Evolutionary conservation across 805 yeast genomes (phyloP).

Genomic region (Yarrowia sp.): DNA sequence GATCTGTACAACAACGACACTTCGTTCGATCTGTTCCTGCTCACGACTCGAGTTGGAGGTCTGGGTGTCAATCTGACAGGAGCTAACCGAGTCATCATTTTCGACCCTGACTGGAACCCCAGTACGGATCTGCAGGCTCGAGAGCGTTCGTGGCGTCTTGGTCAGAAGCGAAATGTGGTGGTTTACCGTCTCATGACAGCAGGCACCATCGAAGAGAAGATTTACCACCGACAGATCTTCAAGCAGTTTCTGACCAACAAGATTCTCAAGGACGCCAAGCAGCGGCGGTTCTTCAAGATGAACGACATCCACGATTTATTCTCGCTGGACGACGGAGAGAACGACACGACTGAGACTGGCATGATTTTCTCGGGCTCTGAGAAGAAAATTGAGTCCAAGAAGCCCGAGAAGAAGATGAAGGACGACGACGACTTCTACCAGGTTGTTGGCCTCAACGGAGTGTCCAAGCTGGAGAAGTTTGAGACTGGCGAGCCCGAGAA

Average conservation of each 20-base stretch:
- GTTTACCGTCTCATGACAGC: slow-evolving; percentile 90
- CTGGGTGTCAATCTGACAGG: slow-evolving; percentile 92
- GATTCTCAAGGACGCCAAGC: slow-evolving; percentile 92
- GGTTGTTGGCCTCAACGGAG: slow-evolving; percentile 66
- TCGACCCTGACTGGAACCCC: slow-evolving; percentile 98
- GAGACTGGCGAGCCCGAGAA: slow-evolving; percentile 46
- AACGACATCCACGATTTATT: slow-evolving; percentile 89
- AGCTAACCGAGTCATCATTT: slow-evolving; percentile 89
- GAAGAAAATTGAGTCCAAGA: slow-evolving; percentile 33
- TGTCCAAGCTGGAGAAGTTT: slow-evolving; percentile 65
- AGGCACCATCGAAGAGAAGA: slow-evolving; percentile 94
- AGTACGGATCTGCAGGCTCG: slow-evolving; percentile 96
- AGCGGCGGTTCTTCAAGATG: slow-evolving; percentile 85
- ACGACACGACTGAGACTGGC: slow-evolving; percentile 33
- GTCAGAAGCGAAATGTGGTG: slow-evolving; percentile 88
- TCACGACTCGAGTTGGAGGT: slow-evolving; percentile 96
- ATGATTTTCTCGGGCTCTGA: slow-evolving; percentile 35
- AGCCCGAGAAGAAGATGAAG: slow-evolving; percentile 28
- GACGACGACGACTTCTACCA: slow-evolving; percentile 65
- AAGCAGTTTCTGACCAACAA: slow-evolving; percentile 92
- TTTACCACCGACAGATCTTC: slow-evolving; percentile 94
- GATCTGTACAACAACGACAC: slow-evolving; percentile 71
- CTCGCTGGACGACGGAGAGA: slow-evolving; percentile 58
- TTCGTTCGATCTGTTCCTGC: slow-evolving; percentile 60
- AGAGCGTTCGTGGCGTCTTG: slow-evolving; percentile 95